Conservation (phyloP, 768 basidiomycete genomes). For the Ramaria rubella region DNA sequence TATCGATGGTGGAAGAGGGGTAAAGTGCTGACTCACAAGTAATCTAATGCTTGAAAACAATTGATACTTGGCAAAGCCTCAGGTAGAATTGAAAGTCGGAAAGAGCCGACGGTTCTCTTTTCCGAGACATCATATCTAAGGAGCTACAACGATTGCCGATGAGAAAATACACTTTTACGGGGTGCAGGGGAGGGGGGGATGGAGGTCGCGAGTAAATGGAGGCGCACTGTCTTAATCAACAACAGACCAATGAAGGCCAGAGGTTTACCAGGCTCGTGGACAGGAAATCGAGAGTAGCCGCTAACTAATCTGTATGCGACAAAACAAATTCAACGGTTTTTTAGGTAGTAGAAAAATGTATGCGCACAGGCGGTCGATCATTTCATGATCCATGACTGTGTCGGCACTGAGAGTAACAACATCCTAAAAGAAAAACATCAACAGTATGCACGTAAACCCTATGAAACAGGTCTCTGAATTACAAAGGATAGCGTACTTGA, state of each 20-base stretch:
- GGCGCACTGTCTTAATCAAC: conserved; percentile 67
- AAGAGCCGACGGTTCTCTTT: conserved; percentile 63
- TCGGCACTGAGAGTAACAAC: conserved; percentile 76
- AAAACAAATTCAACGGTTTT: neutral
- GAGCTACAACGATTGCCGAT: conserved; percentile 42
- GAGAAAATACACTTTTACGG: neutral
- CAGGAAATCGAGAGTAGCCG: conserved; percentile 89
- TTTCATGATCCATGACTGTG: conserved; percentile 68
- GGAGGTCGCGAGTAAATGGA: conserved; percentile 2
- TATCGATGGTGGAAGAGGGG: neutral
- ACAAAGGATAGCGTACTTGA: conserved; percentile 33
- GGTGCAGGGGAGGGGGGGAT: neutral
- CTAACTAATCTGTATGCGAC: conserved; percentile 45
- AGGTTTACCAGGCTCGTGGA: conserved; percentile 67
- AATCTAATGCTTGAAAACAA: conserved; percentile 92
- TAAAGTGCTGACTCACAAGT: conserved; percentile 49
- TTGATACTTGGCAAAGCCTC: conserved; percentile 86
- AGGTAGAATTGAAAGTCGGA: conserved; percentile 77
- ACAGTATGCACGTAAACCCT: neutral
- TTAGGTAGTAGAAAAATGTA: neutral
- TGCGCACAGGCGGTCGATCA: conserved; percentile 68
- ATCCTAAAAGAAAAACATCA: conserved; percentile 41
- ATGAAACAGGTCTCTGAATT: neutral
- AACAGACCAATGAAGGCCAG: conserved; percentile 74
- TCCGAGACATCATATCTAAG: conserved; percentile 85